phyloP scores from a whole-genome alignment of 176 grass and related monocot species.

The Areca catechu region DNA sequence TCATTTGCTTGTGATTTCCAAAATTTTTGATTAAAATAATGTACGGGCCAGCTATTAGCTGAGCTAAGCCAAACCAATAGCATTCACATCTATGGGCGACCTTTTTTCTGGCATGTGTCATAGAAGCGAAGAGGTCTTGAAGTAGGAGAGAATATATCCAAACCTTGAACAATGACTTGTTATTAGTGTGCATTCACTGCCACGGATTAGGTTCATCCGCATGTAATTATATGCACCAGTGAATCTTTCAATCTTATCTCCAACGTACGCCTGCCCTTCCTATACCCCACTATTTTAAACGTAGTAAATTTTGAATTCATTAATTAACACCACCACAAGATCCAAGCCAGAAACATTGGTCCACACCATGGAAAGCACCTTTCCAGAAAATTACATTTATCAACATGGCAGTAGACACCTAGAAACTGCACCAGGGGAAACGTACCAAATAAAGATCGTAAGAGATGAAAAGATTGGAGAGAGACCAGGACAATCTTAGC shows the following conservation, averaged over 20 bases:
- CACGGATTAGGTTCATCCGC: conserved; percentile 6
- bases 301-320: too few relatives aligned
- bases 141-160: too few relatives aligned
- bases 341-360: neutral
- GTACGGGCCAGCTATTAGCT: too few relatives aligned
- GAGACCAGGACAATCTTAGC: conserved; percentile 7
- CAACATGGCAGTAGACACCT: neutral
- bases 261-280: neutral
- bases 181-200: too few relatives aligned
- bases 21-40: too few relatives aligned
- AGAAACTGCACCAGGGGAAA: neutral
- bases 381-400: neutral
- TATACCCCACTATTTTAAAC: too few relatives aligned
- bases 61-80: too few relatives aligned
- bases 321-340: neutral
- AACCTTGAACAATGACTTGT: neutral
- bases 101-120: too few relatives aligned
- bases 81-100: too few relatives aligned
- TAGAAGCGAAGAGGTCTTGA: too few relatives aligned
- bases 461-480: neutral
- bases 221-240: neutral
- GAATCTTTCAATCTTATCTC: neutral
- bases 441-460: neutral
- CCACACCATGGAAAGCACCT: neutral
- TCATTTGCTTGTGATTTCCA: too few relatives aligned